Conservation (phyloP, 2,329 filamentous ascomycete genomes). For the Alternaria sp. region DNA sequence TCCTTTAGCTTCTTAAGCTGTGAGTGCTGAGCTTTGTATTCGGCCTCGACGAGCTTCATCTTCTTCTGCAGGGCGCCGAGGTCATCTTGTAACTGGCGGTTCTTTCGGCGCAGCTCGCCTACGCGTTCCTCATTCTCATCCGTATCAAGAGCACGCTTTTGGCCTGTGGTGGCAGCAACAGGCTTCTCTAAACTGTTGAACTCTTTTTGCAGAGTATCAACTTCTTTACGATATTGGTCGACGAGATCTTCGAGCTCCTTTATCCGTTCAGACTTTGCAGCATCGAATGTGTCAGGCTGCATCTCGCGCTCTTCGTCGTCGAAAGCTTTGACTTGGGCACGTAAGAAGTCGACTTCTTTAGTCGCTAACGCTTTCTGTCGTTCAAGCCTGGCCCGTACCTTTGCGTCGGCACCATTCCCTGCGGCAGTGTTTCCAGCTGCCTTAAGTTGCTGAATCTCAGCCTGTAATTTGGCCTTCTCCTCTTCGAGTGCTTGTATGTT, state of each 20-base stretch:
- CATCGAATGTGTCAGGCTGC: constrained; percentile 79
- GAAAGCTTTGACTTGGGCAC: constrained; percentile 86
- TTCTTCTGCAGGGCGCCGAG: constrained; percentile 74
- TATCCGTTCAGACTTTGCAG: constrained; percentile 76
- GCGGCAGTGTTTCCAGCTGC: constrained; percentile 53
- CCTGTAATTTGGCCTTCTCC: constrained; percentile 70
- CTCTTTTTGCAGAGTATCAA: constrained; percentile 76
- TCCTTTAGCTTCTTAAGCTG: constrained; percentile 75
- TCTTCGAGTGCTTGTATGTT: constrained; percentile 75
- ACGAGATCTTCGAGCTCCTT: constrained; percentile 85
- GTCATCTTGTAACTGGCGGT: constrained; percentile 83
- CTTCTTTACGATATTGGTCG: constrained; percentile 83
- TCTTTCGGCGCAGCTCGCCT: constrained; percentile 86
- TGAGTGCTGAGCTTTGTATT: constrained; percentile 74
- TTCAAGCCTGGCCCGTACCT: constrained; percentile 78
- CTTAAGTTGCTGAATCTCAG: constrained; percentile 76
- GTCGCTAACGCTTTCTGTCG: constrained; percentile 83
- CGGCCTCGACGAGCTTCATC: constrained; percentile 74
- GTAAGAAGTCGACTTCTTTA: constrained; percentile 93
- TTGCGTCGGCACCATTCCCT: constrained; percentile 62
- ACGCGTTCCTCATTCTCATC: constrained; percentile 72
- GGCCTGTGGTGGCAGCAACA: constrained; percentile 55
- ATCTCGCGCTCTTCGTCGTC: constrained; percentile 89
- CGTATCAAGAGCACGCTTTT: constrained; percentile 70
- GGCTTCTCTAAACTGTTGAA: constrained; percentile 71